phyloP scores from a whole-genome alignment of 176 grass and related monocot species.

The Cocos nucifera region DNA sequence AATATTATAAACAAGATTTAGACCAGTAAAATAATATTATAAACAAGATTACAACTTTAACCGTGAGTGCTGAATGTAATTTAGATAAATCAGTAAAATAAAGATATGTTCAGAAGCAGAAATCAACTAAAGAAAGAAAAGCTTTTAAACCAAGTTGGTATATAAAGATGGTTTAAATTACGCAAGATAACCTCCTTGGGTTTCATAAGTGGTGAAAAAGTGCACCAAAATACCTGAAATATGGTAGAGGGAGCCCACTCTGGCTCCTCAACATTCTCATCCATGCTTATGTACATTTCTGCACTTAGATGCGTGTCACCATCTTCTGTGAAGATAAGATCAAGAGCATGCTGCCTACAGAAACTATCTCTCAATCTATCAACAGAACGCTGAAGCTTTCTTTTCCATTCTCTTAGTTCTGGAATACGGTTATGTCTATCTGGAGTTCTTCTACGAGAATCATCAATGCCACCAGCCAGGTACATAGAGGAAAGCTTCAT shows the following conservation, averaged over 20 bases:
- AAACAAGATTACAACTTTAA: too few relatives aligned
- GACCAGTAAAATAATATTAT: too few relatives aligned
- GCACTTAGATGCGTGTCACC: conserved; percentile 70
- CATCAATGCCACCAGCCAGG: conserved; percentile 41
- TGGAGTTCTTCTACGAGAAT: conserved; percentile 46
- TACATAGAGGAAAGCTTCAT: conserved; percentile 62
- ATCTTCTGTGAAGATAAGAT: conserved; percentile 96
- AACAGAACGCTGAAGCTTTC: conserved; percentile 68
- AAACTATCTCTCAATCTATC: conserved; percentile 79
- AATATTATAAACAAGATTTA: too few relatives aligned
- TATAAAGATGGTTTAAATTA: too few relatives aligned
- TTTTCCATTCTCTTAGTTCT: conserved; percentile 95
- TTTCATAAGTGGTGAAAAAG: background rate
- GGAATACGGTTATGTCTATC: conserved; percentile 62
- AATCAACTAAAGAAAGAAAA: too few relatives aligned
- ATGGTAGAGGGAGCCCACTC: conserved; percentile 78
- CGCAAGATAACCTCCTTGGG: too few relatives aligned
- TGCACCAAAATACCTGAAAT: conserved; percentile 57
- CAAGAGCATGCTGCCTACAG: conserved; percentile 87
- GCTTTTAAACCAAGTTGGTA: too few relatives aligned
- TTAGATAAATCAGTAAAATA: too few relatives aligned
- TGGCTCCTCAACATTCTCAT: conserved; percentile 59
- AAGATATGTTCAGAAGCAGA: too few relatives aligned
- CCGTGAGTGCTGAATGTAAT: too few relatives aligned
- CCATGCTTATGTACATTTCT: conserved; percentile 88